Base-by-base conservation (phyloP, 495 filamentous ascomycete species). In the Lophiotrema nucula region DNA sequence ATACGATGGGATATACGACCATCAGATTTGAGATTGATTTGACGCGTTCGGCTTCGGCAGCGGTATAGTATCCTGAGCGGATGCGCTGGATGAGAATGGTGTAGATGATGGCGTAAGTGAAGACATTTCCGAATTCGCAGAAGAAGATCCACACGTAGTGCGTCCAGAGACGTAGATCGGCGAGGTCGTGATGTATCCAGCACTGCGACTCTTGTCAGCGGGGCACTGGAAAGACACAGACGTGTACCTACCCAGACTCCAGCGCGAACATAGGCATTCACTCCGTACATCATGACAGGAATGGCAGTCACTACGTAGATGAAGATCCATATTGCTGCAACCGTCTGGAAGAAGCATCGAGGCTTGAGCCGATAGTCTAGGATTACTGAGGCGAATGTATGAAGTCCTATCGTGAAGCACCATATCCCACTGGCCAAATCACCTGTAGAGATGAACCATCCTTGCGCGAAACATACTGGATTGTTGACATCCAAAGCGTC, bases 141-240 rank as follows among this genome's bases (percentile, higher is more conserved):
- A 88, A 65, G 70, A 90, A 89, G 68, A 90, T 88, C 80, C 84
- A 90, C 58, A 90, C 77, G 64, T 92, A 92, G 61, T 92, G 88
- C 18, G 85, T 80, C 77, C 81, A 82, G 0, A 92, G 78, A 60
- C 87, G 86, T 1, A 66, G 45, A 33, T 58, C 41, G 10, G 31
- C 21, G n/a, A 61, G 44, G 31, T 61, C 42, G 12, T 66, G 63
- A 43, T 66, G 53, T n/a, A 66, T 54, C 63, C 63, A 66, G 43
- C 63, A 66, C 63, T 64, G 38, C 16, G 12, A 4, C 2, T 18
- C 8, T 19, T 2, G 23, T 56, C 28, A 62, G 47, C 23, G 37
- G 8, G 4, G 6, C 27, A 18, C 22, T 25, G 28, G 18, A n/a
- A 22, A 44, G 21, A 41, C 16, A 31, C 15, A n/a, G 25, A 13